A percentile compares a stretch with the other conserved stretches of the same genome.
These are phyloP conservation scores for Gracilaria gracilis DNA, from an alignment of 23 red algal species.

Conservation along the genomic window DNA sequence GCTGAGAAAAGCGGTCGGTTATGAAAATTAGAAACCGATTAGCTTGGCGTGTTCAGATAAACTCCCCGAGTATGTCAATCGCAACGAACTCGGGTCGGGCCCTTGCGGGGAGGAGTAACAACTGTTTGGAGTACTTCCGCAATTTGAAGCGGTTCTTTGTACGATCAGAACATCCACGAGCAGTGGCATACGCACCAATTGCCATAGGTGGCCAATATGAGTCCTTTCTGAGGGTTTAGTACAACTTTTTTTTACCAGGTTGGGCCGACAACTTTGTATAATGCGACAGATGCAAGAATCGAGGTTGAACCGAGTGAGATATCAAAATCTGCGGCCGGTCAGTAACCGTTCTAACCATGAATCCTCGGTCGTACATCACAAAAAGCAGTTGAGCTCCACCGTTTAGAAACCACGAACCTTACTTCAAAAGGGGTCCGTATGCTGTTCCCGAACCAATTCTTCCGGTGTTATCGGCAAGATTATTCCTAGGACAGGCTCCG, in stretches of 20 bases:
- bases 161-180: background rate
- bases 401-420: background rate
- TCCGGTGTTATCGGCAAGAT: constrained; percentile 28
- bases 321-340: constrained; percentile 13
- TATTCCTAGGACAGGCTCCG: background rate
- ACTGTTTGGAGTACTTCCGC: constrained; percentile 20
- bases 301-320: background rate
- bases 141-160: constrained; percentile 1
- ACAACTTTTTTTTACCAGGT: background rate
- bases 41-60: background rate
- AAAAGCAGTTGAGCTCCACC: background rate
- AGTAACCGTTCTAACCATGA: background rate
- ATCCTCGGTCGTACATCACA: constrained; percentile 3
- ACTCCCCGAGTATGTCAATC: background rate
- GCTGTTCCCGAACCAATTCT: constrained; percentile 32
- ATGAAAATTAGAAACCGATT: background rate
- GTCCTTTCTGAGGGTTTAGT: background rate
- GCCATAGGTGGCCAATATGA: constrained; percentile 52
- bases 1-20: background rate
- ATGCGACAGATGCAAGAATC: constrained; percentile 2
- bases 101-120: background rate
- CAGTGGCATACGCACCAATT: background rate
- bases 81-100: background rate
- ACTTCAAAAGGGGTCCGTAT: background rate
- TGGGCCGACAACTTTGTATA: constrained; percentile 16